These are phyloP conservation scores for Diddensiella caesifluorescens DNA, from an alignment of 805 yeast genomes.

Conservation along the genomic window DNA sequence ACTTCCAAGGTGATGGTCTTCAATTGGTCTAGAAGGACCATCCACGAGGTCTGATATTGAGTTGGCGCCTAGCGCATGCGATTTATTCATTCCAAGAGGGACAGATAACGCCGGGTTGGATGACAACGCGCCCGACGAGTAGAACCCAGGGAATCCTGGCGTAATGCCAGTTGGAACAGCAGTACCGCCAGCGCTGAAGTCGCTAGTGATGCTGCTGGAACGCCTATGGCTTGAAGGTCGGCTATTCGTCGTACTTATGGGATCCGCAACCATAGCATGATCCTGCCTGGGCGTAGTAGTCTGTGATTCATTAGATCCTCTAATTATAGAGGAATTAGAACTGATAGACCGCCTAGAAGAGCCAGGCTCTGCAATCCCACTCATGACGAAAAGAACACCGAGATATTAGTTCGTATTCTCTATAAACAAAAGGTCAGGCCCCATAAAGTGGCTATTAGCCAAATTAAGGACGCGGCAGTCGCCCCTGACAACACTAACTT, in stretches of 20 bases:
- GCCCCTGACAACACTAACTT: too few species aligned
- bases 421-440: too few species aligned
- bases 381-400: too few species aligned
- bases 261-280: background rate
- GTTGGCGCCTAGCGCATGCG: conserved; percentile 62
- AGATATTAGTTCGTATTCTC: too few species aligned
- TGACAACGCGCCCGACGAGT: background rate
- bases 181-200: conserved; percentile 1
- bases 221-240: conserved; percentile 7
- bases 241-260: background rate
- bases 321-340: too few species aligned
- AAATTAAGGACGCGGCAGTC: too few species aligned
- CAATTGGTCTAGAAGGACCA: conserved; percentile 24
- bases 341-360: too few species aligned
- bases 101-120: conserved; percentile 8
- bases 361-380: too few species aligned
- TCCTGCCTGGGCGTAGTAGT: background rate
- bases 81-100: conserved; percentile 36
- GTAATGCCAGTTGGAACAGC: background rate
- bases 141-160: background rate
- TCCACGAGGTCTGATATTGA: conserved; percentile 73
- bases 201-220: conserved; percentile 5
- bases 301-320: too few species aligned
- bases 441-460: too few species aligned
- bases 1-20: conserved; percentile 9